phyloP scores from a whole-genome alignment of 352 stramenopile genomes.

The Thalassiosira gravida region DNA sequence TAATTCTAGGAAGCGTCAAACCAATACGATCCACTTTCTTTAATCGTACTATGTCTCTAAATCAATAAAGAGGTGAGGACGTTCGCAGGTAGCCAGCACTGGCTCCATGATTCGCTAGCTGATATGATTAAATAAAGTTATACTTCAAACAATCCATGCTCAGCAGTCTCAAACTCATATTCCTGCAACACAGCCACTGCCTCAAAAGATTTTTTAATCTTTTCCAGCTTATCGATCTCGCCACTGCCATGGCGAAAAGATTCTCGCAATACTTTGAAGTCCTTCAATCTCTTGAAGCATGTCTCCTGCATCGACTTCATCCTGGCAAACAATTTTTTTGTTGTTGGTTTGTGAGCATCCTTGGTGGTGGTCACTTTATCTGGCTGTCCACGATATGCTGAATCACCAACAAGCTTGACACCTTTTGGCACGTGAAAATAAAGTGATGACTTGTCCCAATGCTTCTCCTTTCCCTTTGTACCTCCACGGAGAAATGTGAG shows the following conservation, averaged over 20 bases:
- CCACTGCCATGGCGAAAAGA: constrained; percentile 28
- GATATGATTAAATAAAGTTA: not conserved
- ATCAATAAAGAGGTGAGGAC: too few species aligned
- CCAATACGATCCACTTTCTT: too few species aligned
- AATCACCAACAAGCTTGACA: constrained; percentile 29
- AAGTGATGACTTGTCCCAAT: constrained; percentile 17
- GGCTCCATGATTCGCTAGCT: too few species aligned
- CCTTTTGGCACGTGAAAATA: constrained; percentile 19
- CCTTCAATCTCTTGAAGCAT: constrained; percentile 24
- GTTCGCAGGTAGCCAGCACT: too few species aligned
- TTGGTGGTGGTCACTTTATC: constrained; percentile 28
- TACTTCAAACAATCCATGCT: constrained; percentile 26
- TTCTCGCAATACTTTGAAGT: constrained; percentile 25
- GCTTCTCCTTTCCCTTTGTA: not conserved
- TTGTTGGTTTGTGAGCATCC: constrained; percentile 19
- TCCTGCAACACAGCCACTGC: constrained; percentile 23
- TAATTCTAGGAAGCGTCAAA: too few species aligned
- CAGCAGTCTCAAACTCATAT: constrained; percentile 39
- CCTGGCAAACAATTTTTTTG: constrained; percentile 28
- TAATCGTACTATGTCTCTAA: too few species aligned
- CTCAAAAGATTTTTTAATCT: constrained; percentile 23
- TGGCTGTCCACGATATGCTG: constrained; percentile 23
- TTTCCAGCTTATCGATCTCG: constrained; percentile 30
- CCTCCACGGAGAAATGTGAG: constrained; percentile 17
- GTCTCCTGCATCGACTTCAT: constrained; percentile 36